These are phyloP conservation scores for Clonostachys solani DNA, from an alignment of 2,329 filamentous ascomycete genomes.

Conservation along the genomic window DNA sequence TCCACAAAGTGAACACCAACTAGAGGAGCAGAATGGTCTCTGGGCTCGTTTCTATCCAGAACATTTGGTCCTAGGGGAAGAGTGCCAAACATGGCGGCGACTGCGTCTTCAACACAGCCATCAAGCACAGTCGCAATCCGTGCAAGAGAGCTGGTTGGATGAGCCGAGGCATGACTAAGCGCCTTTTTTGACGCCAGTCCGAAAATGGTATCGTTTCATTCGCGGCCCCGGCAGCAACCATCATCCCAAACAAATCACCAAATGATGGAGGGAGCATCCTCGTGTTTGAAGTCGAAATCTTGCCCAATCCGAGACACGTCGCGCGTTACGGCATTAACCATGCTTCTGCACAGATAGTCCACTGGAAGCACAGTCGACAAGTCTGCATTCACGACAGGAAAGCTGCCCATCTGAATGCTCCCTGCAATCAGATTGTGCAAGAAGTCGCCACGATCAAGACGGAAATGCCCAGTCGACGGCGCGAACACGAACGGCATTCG, in stretches of 20 bases:
- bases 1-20: too few relatives aligned
- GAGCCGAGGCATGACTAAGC: not conserved
- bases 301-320: constrained; percentile 1
- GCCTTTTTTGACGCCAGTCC: constrained; percentile 3
- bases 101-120: constrained; percentile 2
- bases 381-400: constrained; percentile 5
- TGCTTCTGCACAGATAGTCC: constrained; percentile 6
- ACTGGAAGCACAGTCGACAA: constrained; percentile 7
- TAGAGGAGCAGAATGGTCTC: too few relatives aligned
- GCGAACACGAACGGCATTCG: constrained; percentile 6
- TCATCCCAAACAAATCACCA: constrained; percentile 3
- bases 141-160: constrained; percentile 3
- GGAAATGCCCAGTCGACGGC: constrained; percentile 7
- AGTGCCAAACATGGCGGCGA: constrained; percentile 4
- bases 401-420: constrained; percentile 5
- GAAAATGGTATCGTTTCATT: not conserved
- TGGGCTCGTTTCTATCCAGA: not conserved
- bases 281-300: constrained; percentile 8
- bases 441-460: constrained; percentile 8
- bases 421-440: constrained; percentile 8
- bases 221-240: not conserved
- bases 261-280: constrained; percentile 4
- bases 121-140: constrained; percentile 5
- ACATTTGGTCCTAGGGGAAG: constrained; percentile 3
- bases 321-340: constrained; percentile 4